Evolutionary conservation across 129 eudicot genomes (phyloP), one percentile per base, ranked within the genome.

Genomic region (Tanacetum coccineum): DNA sequence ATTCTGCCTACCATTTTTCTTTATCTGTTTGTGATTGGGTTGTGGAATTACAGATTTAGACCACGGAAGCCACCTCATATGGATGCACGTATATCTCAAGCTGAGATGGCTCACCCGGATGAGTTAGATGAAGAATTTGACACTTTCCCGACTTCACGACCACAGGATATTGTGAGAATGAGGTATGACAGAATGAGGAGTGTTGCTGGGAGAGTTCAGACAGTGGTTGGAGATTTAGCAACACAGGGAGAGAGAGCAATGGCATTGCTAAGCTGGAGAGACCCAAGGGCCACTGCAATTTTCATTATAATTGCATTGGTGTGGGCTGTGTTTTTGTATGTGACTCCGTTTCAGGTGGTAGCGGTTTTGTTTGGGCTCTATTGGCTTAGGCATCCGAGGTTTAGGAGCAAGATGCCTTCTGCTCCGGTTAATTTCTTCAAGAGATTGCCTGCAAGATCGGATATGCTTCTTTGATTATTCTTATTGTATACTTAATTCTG

Each of bases 111-210:
- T 0, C 81, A 85, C 26, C 95, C 87, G 3, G 96, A 92, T 11
- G 98, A 92, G 72, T 70, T 92, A 12, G 97, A 91, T 25, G 97
- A 91, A 77, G 97, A 91, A 68, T 91, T 91, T 13, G 97, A 87
- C 25, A 76, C 95, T 0, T 92, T 92, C 67, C 98, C 98, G 11
- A 82, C 92, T 2, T 75, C 83, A 28, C 71, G 86, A 6, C 83
- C 86, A 2, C 71, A 77, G 1, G 98, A 88, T 8, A 21, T 88
- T 0, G 83, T 92, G 60, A 65, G 91, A 22, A 85, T 81, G 85
- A 76, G 98, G 76, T 92, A 92, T 64, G 98, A 92, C 57, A 59
- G 98, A 65, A 74, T 92, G 78, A 70, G 96, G 54, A 88, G 90
- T 17, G 87, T 92, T 13, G 96, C 96, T 0, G 96, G 98, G 0